Evolutionary conservation across 495 filamentous ascomycete genomes (phyloP), one percentile per base, ranked within the genome.

Genomic region (Rostrohypoxylon terebratum): DNA sequence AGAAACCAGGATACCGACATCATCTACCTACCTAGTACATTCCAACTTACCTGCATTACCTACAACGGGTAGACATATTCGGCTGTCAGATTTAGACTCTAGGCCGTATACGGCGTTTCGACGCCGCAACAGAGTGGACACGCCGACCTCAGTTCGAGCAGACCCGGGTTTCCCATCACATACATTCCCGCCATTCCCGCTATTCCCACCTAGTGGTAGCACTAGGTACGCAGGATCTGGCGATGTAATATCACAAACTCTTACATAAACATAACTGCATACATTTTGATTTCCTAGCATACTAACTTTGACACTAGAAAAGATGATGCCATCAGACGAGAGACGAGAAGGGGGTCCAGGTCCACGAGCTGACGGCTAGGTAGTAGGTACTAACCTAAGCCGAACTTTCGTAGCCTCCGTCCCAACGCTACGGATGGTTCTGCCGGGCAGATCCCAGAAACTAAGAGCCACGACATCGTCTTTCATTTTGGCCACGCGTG

Each of bases 11-110:
- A 72, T 55, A 67, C 31, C 62, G 44, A 42, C 40, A 66, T 53
- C 66, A 71, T 67, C 51, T 50, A 44, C 36, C n/a, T 36, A 36
- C 10, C n/a, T n/a, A n/a, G n/a, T n/a, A n/a, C n/a, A n/a, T n/a
- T n/a, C n/a, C n/a, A n/a, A n/a, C n/a, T n/a, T n/a, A n/a, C n/a
- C n/a, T n/a, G n/a, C n/a, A n/a, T 58, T 50, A 44, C 36, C n/a
- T 36, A 36, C 10, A 42, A 1, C 11, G 3, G 20, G 18, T 20
- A 14, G 28, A 61, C 20, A 33, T 50, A 9, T n/a, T 13, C 40
- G 50, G 28, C 47, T 58, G 31, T 57, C 40, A 65, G 36, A 14
- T 53, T 21, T 8, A 31, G 57, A 21, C 23, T 51, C 21, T 51
- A 51, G 20, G 40, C 25, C 20, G 23, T 16, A 48, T 33, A 68